A percentile compares a stretch with the other conserved stretches of the same genome.
Conservation (phyloP, 495 filamentous ascomycete species). For the Daldinia vernicosa region DNA sequence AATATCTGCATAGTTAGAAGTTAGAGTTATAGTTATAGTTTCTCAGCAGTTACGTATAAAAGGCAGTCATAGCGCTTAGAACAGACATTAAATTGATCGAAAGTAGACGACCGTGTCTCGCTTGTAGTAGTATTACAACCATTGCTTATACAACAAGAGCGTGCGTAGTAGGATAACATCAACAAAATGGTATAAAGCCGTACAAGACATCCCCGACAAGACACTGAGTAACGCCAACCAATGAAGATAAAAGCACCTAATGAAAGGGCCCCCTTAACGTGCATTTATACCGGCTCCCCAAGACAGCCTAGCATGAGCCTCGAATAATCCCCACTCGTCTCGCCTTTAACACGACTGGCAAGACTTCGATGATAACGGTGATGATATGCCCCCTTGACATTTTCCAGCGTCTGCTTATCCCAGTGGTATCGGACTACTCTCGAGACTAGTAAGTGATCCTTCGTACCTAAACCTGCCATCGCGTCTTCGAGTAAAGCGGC, state of each 20-base stretch:
- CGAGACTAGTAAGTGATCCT: conserved; percentile 79
- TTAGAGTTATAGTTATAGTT: background rate
- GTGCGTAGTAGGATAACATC: background rate
- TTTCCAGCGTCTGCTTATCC: conserved; percentile 73
- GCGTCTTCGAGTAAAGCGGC: conserved; percentile 80
- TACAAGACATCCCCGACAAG: background rate
- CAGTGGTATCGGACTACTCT: conserved; percentile 81
- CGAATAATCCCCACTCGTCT: conserved; percentile 89
- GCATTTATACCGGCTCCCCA: conserved; percentile 46
- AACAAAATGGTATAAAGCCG: conserved; percentile 9
- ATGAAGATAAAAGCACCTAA: background rate
- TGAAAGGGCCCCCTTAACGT: background rate
- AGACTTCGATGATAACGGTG: conserved; percentile 70
- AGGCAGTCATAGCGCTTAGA: background rate
- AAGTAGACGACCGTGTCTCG: background rate
- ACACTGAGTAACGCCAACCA: background rate
- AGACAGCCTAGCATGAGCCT: conserved; percentile 68
- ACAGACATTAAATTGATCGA: background rate
- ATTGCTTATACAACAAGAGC: background rate
- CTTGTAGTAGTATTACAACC: background rate
- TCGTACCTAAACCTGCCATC: conserved; percentile 88
- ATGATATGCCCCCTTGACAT: conserved; percentile 77
- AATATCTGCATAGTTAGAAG: background rate
- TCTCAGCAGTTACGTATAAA: background rate
- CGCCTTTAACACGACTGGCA: conserved; percentile 71